Conservation (phyloP, 257 asterid genomes). For the Striga asiatica region DNA sequence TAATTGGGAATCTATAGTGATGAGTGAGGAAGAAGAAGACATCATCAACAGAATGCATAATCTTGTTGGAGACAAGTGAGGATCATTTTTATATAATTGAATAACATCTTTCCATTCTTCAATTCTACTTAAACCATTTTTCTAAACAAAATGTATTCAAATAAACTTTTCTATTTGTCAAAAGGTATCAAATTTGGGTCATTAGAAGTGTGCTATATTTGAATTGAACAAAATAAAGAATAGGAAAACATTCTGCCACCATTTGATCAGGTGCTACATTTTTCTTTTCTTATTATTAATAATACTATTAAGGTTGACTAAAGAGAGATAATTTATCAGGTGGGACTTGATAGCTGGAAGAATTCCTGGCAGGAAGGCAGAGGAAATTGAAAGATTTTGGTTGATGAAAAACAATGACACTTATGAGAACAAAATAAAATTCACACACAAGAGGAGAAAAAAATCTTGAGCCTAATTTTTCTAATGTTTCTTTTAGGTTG, state of each 20-base stretch:
- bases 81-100: not conserved
- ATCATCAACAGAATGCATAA: slow-evolving; percentile 62
- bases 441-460: not conserved
- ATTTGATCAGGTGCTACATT: too few relatives aligned
- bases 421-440: slow-evolving; percentile 20
- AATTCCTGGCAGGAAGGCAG: slow-evolving; percentile 57
- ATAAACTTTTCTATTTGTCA: too few relatives aligned
- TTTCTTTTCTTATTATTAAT: too few relatives aligned
- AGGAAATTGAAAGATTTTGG: slow-evolving; percentile 74
- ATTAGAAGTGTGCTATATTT: too few relatives aligned
- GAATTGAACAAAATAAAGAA: too few relatives aligned
- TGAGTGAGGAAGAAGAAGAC: slow-evolving; percentile 64
- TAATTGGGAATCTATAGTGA: slow-evolving; percentile 50
- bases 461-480: not conserved
- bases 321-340: slow-evolving; percentile 14
- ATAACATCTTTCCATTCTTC: too few relatives aligned
- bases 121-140: too few relatives aligned
- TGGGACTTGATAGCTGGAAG: slow-evolving; percentile 72
- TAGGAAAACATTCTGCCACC: too few relatives aligned
- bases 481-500: not conserved
- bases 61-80: slow-evolving; percentile 67
- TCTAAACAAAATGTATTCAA: too few relatives aligned
- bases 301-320: too few relatives aligned
- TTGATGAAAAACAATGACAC: slow-evolving; percentile 40
- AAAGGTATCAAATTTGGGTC: too few relatives aligned